Evolutionary conservation across 176 grass and related monocot species (phyloP).

Genomic region (Cocos nucifera): DNA sequence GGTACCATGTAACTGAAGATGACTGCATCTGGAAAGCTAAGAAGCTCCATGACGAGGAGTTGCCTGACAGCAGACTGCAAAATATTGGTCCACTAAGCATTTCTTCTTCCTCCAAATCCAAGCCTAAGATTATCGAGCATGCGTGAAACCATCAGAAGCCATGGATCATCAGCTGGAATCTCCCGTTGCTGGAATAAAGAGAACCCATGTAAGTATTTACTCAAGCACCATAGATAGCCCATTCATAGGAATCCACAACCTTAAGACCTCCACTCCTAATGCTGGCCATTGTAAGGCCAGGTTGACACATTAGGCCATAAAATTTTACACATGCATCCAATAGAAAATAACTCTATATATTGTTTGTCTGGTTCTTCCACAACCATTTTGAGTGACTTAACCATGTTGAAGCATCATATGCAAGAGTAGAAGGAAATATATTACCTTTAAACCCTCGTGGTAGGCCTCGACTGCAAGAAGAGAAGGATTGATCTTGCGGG

Average conservation of each 20-base stretch:
- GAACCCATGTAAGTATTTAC: neutral
- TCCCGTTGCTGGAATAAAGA: constrained; percentile 54
- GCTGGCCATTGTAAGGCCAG: no score
- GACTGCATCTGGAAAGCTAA: no score
- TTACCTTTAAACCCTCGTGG: constrained; percentile 85
- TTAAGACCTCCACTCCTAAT: neutral
- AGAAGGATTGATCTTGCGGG: constrained; percentile 42
- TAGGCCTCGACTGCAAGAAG: constrained; percentile 87
- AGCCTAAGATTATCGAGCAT: constrained; percentile 42
- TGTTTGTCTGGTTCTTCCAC: neutral
- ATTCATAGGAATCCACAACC: constrained; percentile 6
- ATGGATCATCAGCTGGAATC: constrained; percentile 80
- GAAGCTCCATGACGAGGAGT: no score
- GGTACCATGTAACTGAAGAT: no score
- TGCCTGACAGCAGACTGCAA: no score
- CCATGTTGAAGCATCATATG: neutral
- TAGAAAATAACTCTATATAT: neutral
- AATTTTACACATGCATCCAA: no score
- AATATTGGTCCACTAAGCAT: constrained; percentile 9
- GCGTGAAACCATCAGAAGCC: constrained; percentile 50
- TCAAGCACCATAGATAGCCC: neutral
- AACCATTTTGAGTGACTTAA: neutral
- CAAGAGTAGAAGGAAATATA: constrained; percentile 1
- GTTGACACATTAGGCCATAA: no score
- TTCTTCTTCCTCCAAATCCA: constrained; percentile 51